These are phyloP conservation scores for Ophiobolus disseminans DNA, from an alignment of 2,329 filamentous ascomycete genomes.

Conservation along the genomic window DNA sequence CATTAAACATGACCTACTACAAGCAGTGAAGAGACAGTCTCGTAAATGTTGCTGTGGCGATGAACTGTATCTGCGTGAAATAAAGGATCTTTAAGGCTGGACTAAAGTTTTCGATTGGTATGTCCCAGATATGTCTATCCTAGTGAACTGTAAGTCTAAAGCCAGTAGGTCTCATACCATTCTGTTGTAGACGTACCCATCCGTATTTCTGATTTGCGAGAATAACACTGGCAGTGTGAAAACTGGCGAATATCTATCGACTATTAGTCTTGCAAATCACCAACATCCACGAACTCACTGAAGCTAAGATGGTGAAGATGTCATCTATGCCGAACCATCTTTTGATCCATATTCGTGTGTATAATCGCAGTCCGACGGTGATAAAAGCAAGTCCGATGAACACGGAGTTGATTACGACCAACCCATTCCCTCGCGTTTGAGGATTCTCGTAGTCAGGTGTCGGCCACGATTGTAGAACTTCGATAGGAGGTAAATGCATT, in stretches of 20 bases:
- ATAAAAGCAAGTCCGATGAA: conserved; percentile 48
- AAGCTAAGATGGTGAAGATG: conserved; percentile 49
- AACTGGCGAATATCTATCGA: conserved; percentile 46
- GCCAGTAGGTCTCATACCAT: no score
- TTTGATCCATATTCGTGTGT: conserved; percentile 51
- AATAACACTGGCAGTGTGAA: conserved; percentile 48
- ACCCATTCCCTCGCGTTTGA: conserved; percentile 47
- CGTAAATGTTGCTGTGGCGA: conserved; percentile 52
- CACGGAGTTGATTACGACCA: conserved; percentile 50
- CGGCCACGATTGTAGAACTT: conserved; percentile 48
- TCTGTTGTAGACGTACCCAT: conserved; percentile 49
- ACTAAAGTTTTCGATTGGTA: conserved; percentile 36
- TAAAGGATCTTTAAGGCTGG: conserved; percentile 49
- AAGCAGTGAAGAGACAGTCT: conserved; percentile 55
- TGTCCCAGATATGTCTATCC: conserved; percentile 53
- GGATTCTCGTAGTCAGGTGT: conserved; percentile 51
- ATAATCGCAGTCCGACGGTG: conserved; percentile 48
- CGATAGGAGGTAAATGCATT: conserved; percentile 40
- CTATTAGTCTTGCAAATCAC: conserved; percentile 5
- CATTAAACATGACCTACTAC: no score
- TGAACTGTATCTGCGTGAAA: conserved; percentile 52
- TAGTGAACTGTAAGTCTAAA: neutral
- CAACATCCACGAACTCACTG: conserved; percentile 33
- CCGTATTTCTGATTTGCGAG: conserved; percentile 52
- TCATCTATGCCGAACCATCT: conserved; percentile 55